Evolutionary conservation across 305 asterid genomes (phyloP).

Genomic region (Fraxinus ornus): DNA sequence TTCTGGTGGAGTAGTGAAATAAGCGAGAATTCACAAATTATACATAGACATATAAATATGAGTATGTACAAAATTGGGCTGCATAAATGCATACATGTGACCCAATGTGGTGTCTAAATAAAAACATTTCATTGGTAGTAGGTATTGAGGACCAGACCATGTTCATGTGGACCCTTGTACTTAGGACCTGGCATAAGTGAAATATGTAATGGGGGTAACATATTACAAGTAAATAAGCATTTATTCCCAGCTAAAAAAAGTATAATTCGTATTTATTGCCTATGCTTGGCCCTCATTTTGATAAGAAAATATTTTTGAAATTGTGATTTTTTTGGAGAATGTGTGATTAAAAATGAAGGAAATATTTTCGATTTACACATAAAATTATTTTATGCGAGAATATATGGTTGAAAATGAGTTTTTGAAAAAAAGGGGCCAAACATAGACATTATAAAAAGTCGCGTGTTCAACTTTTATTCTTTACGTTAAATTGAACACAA

Average conservation of each 20-base stretch:
- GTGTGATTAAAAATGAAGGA: too few species aligned
- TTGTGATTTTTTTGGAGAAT: too few species aligned
- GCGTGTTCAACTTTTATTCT: too few species aligned
- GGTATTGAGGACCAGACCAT: background rate
- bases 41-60: background rate
- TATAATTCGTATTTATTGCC: background rate
- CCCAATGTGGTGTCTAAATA: background rate
- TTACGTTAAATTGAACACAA: too few species aligned
- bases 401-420: too few species aligned
- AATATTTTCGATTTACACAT: too few species aligned
- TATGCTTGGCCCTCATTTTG: too few species aligned
- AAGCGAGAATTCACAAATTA: background rate
- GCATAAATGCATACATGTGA: conserved; percentile 4
- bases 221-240: background rate
- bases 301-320: too few species aligned
- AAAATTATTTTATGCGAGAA: too few species aligned
- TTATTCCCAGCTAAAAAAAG: background rate
- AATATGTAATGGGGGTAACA: background rate
- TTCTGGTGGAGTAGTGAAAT: background rate
- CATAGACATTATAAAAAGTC: too few species aligned
- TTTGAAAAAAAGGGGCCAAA: too few species aligned
- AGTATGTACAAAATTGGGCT: background rate
- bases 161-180: background rate
- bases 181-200: background rate
- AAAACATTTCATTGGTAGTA: background rate